These are phyloP conservation scores for Aureobasidium sp. DNA, from an alignment of 2,329 filamentous ascomycete species.

Conservation along the genomic window DNA sequence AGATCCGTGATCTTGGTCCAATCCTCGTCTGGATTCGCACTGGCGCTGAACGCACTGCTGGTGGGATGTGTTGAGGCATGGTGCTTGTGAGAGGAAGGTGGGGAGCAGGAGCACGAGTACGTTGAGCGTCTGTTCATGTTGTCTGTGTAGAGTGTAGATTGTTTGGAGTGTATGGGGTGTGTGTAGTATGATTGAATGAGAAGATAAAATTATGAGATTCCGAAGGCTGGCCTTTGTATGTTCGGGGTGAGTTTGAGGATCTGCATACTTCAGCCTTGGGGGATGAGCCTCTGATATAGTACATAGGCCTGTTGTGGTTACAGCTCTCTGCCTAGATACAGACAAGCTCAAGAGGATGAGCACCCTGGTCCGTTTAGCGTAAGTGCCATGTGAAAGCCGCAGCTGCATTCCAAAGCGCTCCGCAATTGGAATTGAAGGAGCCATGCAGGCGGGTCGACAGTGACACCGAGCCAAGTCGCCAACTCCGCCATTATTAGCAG, in stretches of 20 bases:
- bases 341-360: conserved; percentile 15
- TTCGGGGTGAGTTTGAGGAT: not conserved
- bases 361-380: conserved; percentile 14
- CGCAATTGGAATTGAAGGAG: conserved; percentile 12
- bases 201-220: not conserved
- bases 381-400: conserved; percentile 16
- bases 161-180: not conserved
- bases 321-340: conserved; percentile 13
- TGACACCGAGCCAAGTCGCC: conserved; percentile 14
- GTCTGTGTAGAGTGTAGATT: not conserved
- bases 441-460: conserved; percentile 12
- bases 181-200: not conserved
- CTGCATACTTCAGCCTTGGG: conserved; percentile 11
- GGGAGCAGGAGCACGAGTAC: conserved; percentile 37
- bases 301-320: conserved; percentile 10
- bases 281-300: conserved; percentile 14
- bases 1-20: conserved; percentile 99
- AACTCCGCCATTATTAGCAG: conserved; percentile 17
- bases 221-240: conserved; percentile 1
- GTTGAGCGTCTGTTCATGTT: conserved; percentile 38
- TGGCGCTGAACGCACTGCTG: conserved; percentile 90
- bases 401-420: conserved; percentile 12
- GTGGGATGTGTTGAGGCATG: conserved; percentile 68
- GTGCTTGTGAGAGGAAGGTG: conserved; percentile 45
- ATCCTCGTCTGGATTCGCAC: conserved; percentile 92